Conservation (phyloP, 768 basidiomycete species). For the Hypsizygus marmoreus region DNA sequence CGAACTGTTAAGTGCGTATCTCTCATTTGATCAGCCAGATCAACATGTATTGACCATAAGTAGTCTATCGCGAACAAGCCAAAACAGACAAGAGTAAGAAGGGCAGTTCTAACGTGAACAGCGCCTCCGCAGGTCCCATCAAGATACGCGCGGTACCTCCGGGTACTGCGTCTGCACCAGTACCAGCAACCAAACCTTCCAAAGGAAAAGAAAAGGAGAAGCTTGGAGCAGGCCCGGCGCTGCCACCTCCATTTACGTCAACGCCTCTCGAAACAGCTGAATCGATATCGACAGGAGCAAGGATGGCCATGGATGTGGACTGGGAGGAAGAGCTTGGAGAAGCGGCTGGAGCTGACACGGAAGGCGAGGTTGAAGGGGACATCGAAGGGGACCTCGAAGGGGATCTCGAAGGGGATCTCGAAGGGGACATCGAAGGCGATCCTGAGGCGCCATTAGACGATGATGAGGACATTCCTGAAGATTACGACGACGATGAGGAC, state of each 20-base stretch:
- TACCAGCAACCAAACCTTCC: slow-evolving; percentile 22
- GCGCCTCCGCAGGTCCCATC: slow-evolving; percentile 21
- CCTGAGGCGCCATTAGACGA: slow-evolving; percentile 28
- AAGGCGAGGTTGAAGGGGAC: slow-evolving; percentile 16
- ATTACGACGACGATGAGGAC: slow-evolving; percentile 40
- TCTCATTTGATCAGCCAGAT: neutral
- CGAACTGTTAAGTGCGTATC: slow-evolving; percentile 61
- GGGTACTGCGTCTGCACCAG: slow-evolving; percentile 13
- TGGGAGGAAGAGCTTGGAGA: slow-evolving; percentile 27
- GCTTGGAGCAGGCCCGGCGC: slow-evolving; percentile 20
- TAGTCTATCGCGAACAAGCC: slow-evolving; percentile 66
- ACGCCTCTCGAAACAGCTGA: slow-evolving; percentile 29
- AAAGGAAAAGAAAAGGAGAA: slow-evolving; percentile 43
- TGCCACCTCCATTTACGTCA: slow-evolving; percentile 32
- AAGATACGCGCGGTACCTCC: slow-evolving; percentile 18
- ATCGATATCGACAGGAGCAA: slow-evolving; percentile 28
- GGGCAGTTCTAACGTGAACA: slow-evolving; percentile 24
- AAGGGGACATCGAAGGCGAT: slow-evolving; percentile 24
- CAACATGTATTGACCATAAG: neutral
- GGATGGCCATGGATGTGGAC: slow-evolving; percentile 34
- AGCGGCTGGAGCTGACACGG: slow-evolving; percentile 28
- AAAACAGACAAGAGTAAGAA: slow-evolving; percentile 64
- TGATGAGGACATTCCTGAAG: slow-evolving; percentile 28
- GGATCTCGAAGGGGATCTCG: slow-evolving; percentile 31
- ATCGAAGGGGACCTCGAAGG: slow-evolving; percentile 26